Base-by-base conservation (phyloP, 1,139 yeast species). In the Geotrichum reessii region DNA sequence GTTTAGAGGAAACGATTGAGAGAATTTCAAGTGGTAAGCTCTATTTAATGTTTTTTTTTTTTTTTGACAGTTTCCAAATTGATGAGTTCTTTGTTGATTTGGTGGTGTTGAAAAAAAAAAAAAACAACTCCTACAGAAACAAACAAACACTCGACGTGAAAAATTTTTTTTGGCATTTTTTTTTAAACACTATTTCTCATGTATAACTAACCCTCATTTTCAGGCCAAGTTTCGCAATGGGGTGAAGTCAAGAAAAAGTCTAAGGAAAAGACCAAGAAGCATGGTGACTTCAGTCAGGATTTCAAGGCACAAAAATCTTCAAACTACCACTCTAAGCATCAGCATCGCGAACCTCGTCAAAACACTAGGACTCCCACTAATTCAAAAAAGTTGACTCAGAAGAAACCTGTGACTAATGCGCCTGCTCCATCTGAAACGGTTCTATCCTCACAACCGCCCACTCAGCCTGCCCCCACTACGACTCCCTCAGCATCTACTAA, bases 1-100 rank as follows among this genome's bases (percentile, higher is more conserved):
- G 87, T 69, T 78, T 90, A 65, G 95, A 87, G 69, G 80, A 82
- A 55, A 90, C 93, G 64, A 86, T 89, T 66, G 92, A 87, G 70
- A 85, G 91, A 73, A 92, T 93, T 73, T 86, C 95, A 62, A 88
- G 90, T 64, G 96, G 95, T 65, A 62, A 44, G 55, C 48, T 42
- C 22, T 33, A 7, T 33, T 17, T 14, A 37, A 37, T 19, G 19
- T 37, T 37, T 57, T 48, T 52, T 24, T 69, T 83, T 81, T 33
- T 48, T 48, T 25, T 19, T 48, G 12, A 25, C 28, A 25, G 19
- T 50, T 14, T 42, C 31, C n/a, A 24, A 22, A n/a, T n/a, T n/a
- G n/a, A n/a, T n/a, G n/a, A n/a, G 44, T 27, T 46, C 49, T 46
- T 31, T 55, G 44, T 42, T 42, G 54, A 51, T 22, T 51, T 51